A percentile compares a stretch with the other conserved stretches of the same genome.
Evolutionary conservation across 306 rosid species (phyloP).

Genomic region (Macrotyloma uniflorum): DNA sequence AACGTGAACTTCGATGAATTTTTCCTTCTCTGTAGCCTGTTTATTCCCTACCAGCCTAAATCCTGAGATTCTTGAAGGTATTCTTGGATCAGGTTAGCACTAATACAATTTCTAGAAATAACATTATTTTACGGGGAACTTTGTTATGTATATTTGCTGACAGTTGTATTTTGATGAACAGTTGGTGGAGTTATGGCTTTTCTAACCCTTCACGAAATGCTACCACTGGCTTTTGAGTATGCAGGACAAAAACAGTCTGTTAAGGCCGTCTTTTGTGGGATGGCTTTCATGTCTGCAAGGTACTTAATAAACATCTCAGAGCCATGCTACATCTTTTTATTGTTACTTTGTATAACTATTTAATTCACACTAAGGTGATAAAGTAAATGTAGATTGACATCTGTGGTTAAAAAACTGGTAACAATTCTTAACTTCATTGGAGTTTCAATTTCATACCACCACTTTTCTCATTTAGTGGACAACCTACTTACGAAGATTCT

Average conservation of each 20-base stretch:
- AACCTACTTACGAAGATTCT: too few relatives aligned
- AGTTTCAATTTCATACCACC: not conserved
- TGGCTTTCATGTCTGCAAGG: conserved; percentile 99
- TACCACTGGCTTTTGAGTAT: conserved; percentile 96
- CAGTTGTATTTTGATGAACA: conserved; percentile 35
- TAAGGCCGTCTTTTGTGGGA: conserved; percentile 90
- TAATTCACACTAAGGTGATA: not conserved
- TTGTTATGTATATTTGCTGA: not conserved
- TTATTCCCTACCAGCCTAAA: conserved; percentile 84
- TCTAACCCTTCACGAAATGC: conserved; percentile 92
- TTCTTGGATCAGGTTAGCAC: conserved; percentile 85
- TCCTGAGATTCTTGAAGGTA: conserved; percentile 97
- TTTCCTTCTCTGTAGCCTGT: conserved; percentile 65
- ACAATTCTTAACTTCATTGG: not conserved
- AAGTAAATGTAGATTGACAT: not conserved
- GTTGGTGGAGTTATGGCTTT: conserved; percentile 99
- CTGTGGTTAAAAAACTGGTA: too few relatives aligned
- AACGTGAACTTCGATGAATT: conserved; percentile 17
- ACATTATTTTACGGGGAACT: not conserved
- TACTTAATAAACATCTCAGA: conserved; percentile 21
- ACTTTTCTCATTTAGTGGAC: not conserved
- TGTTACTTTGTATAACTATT: not conserved
- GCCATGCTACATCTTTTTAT: conserved; percentile 1
- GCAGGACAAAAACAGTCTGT: conserved; percentile 94
- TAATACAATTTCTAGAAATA: conserved; percentile 5